These are phyloP conservation scores for Corchorus olitorius DNA, from an alignment of 345 rosid genomes.

Conservation along the genomic window DNA sequence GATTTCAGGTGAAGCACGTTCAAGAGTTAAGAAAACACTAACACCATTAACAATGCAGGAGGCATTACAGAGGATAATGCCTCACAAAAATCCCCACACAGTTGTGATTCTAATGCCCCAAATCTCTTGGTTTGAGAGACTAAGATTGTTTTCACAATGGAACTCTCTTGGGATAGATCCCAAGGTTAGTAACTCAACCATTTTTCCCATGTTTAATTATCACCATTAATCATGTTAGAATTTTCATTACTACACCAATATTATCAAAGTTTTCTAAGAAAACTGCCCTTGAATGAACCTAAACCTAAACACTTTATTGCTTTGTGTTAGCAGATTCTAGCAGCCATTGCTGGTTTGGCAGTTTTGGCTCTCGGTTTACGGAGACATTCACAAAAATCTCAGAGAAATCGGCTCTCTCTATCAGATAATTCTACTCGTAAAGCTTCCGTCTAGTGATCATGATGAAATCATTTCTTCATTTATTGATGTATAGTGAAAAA, in stretches of 20 bases:
- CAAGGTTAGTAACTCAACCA: slow-evolving; percentile 53
- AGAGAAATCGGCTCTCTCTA: slow-evolving; percentile 9
- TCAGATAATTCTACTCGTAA: not conserved
- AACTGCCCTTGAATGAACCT: not conserved
- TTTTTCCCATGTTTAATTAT: not conserved
- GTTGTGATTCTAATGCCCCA: slow-evolving; percentile 81
- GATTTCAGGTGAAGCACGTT: slow-evolving; percentile 76
- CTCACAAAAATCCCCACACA: slow-evolving; percentile 68
- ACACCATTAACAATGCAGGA: slow-evolving; percentile 52
- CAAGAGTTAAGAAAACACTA: slow-evolving; percentile 59
- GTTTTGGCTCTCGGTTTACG: slow-evolving; percentile 55
- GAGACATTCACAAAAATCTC: slow-evolving; percentile 59
- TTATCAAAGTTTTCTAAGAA: not conserved
- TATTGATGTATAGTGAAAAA: too few relatives aligned
- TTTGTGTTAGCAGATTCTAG: slow-evolving; percentile 51
- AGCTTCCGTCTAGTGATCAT: not conserved
- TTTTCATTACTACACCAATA: not conserved
- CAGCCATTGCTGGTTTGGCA: slow-evolving; percentile 55
- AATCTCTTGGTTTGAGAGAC: slow-evolving; percentile 46
- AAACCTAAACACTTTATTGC: slow-evolving; percentile 5
- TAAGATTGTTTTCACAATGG: slow-evolving; percentile 42
- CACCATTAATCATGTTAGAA: too few relatives aligned
- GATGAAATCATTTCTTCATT: too few relatives aligned
- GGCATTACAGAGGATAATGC: slow-evolving; percentile 65
- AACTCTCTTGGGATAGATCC: slow-evolving; percentile 36